Percentiles rank a stretch among this genome's conserved stretches.
These are phyloP conservation scores for Omphalotus guepiniiformis DNA, from an alignment of 768 basidiomycete species.

Conservation along the genomic window DNA sequence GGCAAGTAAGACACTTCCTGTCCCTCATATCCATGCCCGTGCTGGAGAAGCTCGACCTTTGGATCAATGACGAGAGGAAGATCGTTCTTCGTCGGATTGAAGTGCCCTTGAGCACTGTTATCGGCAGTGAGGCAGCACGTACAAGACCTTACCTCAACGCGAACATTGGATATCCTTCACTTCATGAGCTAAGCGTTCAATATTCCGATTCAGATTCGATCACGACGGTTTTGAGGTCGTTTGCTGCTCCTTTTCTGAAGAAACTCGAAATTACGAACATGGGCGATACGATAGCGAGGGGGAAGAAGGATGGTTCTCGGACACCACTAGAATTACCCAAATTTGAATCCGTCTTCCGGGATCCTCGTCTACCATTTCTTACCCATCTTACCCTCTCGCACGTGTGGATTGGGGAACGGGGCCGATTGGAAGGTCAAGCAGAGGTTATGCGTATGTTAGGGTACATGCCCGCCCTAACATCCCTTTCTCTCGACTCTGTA, in stretches of 20 bases:
- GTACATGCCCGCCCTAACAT: conserved; percentile 47
- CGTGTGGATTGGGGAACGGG: conserved; percentile 33
- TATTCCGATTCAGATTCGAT: conserved; percentile 34
- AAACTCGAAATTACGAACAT: conserved; percentile 39
- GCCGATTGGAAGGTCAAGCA: conserved; percentile 31
- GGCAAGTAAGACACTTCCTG: conserved; percentile 39
- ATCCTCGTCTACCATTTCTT: conserved; percentile 48
- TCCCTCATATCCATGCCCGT: conserved; percentile 35
- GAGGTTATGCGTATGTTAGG: conserved; percentile 39
- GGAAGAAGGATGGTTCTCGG: conserved; percentile 9
- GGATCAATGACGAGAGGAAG: conserved; percentile 21
- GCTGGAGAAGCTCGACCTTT: conserved; percentile 41
- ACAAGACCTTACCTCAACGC: not conserved
- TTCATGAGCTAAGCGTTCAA: conserved; percentile 42
- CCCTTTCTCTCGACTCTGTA: conserved; percentile 45
- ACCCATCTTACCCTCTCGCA: conserved; percentile 48
- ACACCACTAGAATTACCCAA: conserved; percentile 36
- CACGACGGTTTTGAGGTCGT: conserved; percentile 34
- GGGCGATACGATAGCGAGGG: conserved; percentile 17
- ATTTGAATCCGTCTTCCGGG: conserved; percentile 50
- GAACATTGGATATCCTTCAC: conserved; percentile 21
- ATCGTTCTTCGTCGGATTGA: not conserved
- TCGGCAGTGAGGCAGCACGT: not conserved
- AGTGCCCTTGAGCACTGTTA: not conserved
- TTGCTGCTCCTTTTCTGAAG: conserved; percentile 40